Conservation (phyloP, 2,329 filamentous ascomycete genomes). For the Alternaria hordeiaustralica region DNA sequence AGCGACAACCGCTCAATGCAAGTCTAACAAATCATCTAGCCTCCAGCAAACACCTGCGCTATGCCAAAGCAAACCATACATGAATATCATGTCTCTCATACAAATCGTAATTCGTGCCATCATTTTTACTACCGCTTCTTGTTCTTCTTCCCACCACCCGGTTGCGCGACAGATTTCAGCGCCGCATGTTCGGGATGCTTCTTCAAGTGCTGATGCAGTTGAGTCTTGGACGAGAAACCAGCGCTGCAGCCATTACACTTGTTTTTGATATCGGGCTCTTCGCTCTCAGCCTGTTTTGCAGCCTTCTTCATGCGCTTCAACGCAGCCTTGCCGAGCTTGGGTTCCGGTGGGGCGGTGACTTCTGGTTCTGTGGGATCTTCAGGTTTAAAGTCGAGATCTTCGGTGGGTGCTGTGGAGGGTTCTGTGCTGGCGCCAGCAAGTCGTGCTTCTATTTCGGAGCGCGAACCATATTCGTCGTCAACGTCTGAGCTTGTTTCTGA, state of each 20-base stretch:
- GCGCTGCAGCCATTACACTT: conserved; percentile 81
- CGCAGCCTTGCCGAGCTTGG: conserved; percentile 57
- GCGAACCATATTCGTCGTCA: conserved; percentile 48
- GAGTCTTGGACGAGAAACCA: conserved; percentile 75
- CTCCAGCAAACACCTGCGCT: not conserved
- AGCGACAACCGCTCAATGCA: not conserved
- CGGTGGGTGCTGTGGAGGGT: conserved; percentile 7
- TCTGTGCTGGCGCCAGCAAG: conserved; percentile 26
- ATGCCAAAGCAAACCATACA: not conserved
- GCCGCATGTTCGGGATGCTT: conserved; percentile 67
- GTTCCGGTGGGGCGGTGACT: conserved; percentile 12
- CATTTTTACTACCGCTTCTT: conserved; percentile 26
- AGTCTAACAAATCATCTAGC: not conserved
- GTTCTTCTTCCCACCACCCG: conserved; percentile 22
- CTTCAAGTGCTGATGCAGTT: conserved; percentile 76
- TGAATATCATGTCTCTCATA: not conserved
- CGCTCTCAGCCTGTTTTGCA: conserved; percentile 48
- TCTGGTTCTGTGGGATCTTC: conserved; percentile 6
- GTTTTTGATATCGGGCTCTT: conserved; percentile 54
- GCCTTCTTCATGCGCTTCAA: conserved; percentile 56
- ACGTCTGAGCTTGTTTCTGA: conserved; percentile 18
- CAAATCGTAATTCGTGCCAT: conserved; percentile 4
- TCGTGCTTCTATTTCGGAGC: conserved; percentile 45
- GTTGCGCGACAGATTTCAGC: conserved; percentile 32
- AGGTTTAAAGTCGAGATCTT: conserved; percentile 9